A percentile compares a stretch with the other conserved stretches of the same genome.
These are phyloP conservation scores for Citrus trifoliata DNA, from an alignment of 345 rosid species.

Conservation along the genomic window DNA sequence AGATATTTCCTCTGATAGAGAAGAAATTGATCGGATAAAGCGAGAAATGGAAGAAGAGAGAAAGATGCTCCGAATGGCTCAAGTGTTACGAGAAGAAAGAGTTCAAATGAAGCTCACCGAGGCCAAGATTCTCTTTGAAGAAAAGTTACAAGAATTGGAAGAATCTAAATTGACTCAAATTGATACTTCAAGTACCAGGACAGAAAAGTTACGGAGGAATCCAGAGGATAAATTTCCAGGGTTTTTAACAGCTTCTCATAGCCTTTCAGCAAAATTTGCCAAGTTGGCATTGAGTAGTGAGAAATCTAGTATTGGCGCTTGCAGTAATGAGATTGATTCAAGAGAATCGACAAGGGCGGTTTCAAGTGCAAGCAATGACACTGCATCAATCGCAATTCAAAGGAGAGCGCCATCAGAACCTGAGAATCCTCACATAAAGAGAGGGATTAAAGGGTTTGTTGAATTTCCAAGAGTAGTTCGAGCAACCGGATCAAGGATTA, in stretches of 20 bases:
- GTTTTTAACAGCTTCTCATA: constrained; percentile 5
- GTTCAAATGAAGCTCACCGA: constrained; percentile 75
- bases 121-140: constrained; percentile 48
- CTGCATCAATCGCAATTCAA: constrained; percentile 24
- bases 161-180: constrained; percentile 14
- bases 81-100: constrained; percentile 78
- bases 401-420: constrained; percentile 41
- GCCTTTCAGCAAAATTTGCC: constrained; percentile 27
- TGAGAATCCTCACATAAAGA: constrained; percentile 81
- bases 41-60: constrained; percentile 74
- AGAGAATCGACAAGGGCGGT: constrained; percentile 16
- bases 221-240: not conserved
- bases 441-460: constrained; percentile 87
- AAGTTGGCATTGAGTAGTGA: constrained; percentile 24
- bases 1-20: constrained; percentile 44
- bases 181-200: constrained; percentile 8
- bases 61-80: constrained; percentile 71
- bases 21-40: constrained; percentile 53
- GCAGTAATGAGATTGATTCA: constrained; percentile 10
- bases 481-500: constrained; percentile 60
- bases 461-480: constrained; percentile 77
- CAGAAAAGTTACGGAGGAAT: constrained; percentile 1
- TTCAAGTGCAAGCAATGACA: constrained; percentile 13
- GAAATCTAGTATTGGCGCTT: constrained; percentile 8
- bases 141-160: constrained; percentile 57